phyloP scores from a whole-genome alignment of 805 yeast genomes.

The Isabelozyma rhagii region DNA sequence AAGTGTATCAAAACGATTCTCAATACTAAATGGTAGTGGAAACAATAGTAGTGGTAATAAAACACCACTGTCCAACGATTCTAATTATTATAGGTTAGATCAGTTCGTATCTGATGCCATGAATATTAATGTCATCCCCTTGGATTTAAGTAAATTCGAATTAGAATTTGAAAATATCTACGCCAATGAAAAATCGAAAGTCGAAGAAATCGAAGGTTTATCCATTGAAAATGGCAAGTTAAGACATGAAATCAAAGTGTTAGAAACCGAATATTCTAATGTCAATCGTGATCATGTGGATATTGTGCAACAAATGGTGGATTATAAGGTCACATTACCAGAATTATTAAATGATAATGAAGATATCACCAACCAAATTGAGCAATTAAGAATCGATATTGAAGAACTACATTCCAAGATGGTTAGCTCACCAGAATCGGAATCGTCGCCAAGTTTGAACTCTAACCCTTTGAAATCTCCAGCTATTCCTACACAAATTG shows the following conservation, averaged over 20 bases:
- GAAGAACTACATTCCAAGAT: conserved; percentile 43
- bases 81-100: conserved; percentile 60
- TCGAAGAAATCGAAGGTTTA: conserved; percentile 57
- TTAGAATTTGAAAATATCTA: conserved; percentile 77
- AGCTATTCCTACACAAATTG: conserved; percentile 35
- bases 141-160: conserved; percentile 65
- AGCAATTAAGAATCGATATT: conserved; percentile 21
- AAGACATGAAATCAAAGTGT: conserved; percentile 65
- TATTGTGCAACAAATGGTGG: conserved; percentile 84
- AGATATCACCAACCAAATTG: conserved; percentile 50
- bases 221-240: conserved; percentile 67
- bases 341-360: conserved; percentile 71
- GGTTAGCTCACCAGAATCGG: conserved; percentile 7
- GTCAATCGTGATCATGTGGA: conserved; percentile 81
- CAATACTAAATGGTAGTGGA: conserved; percentile 15
- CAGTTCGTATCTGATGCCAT: conserved; percentile 77
- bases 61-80: neutral
- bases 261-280: conserved; percentile 66
- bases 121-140: conserved; percentile 68
- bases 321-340: conserved; percentile 71
- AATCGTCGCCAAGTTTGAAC: neutral
- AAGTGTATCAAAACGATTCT: conserved; percentile 16
- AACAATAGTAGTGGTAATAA: conserved; percentile 3
- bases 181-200: conserved; percentile 59
- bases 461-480: conserved; percentile 4